phyloP scores from a whole-genome alignment of 331 rosid genomes.

The Ulmus americana region DNA sequence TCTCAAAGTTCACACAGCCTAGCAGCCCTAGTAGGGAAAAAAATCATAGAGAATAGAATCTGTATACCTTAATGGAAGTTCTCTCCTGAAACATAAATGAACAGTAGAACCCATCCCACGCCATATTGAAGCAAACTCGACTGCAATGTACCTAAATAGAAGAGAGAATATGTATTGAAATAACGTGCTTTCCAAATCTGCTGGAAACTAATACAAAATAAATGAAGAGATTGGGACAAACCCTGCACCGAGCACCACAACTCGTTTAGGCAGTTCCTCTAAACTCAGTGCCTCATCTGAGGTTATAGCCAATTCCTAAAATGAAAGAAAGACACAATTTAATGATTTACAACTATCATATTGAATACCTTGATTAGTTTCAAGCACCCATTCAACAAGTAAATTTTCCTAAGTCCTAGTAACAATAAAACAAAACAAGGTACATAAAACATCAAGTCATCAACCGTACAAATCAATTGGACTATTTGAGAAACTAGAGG shows the following conservation, averaged over 20 bases:
- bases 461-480: too few species aligned
- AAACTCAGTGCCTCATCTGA: slow-evolving; percentile 98
- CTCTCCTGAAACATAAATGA: slow-evolving; percentile 76
- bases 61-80: slow-evolving; percentile 79
- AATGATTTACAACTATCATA: background rate
- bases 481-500: background rate
- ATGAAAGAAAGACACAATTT: slow-evolving; percentile 3
- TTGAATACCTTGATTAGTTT: background rate
- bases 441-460: too few species aligned
- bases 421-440: too few species aligned
- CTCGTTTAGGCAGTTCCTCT: slow-evolving; percentile 78
- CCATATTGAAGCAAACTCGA: slow-evolving; percentile 98
- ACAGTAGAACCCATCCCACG: slow-evolving; percentile 87
- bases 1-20: slow-evolving; percentile 15
- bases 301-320: slow-evolving; percentile 80
- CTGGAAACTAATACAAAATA: slow-evolving; percentile 6
- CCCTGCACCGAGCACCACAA: slow-evolving; percentile 95
- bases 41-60: background rate
- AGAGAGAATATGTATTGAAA: slow-evolving; percentile 12
- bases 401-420: too few species aligned
- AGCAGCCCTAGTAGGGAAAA: background rate
- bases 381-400: background rate
- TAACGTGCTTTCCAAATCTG: slow-evolving; percentile 17
- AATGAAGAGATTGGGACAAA: slow-evolving; percentile 34
- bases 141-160: slow-evolving; percentile 73